Evolutionary conservation across 768 basidiomycete species (phyloP).

Genomic region (Podaxis pistillaris): DNA sequence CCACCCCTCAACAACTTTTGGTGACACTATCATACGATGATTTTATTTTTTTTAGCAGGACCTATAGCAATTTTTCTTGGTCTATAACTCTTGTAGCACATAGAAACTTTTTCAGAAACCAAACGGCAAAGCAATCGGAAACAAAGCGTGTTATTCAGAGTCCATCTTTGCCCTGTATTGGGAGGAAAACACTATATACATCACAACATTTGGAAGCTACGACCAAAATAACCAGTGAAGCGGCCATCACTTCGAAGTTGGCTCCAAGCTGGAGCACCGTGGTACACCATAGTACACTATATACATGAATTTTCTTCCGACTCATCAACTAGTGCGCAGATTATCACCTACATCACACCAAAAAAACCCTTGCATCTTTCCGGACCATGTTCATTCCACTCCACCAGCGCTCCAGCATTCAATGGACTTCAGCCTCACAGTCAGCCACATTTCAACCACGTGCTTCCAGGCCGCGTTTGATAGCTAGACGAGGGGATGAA

Average conservation of each 20-base stretch:
- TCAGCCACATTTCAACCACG: conserved; percentile 10
- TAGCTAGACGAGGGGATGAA: conserved; percentile 34
- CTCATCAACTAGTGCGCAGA: too few species aligned
- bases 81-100: neutral
- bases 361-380: too few species aligned
- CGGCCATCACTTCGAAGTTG: too few species aligned
- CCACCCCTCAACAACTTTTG: neutral
- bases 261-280: too few species aligned
- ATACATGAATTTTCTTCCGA: too few species aligned
- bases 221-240: too few species aligned
- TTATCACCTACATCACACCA: too few species aligned
- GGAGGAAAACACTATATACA: neutral
- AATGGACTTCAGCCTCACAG: neutral
- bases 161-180: neutral
- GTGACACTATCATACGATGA: neutral
- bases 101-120: neutral
- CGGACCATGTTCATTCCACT: neutral
- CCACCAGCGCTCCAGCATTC: neutral
- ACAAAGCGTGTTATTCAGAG: neutral
- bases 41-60: neutral
- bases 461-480: conserved; percentile 57
- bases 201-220: too few species aligned
- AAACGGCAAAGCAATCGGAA: neutral
- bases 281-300: too few species aligned
- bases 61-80: neutral